These are phyloP conservation scores for Beauveria varroae DNA, from an alignment of 2,329 filamentous ascomycete species.

Conservation along the genomic window DNA sequence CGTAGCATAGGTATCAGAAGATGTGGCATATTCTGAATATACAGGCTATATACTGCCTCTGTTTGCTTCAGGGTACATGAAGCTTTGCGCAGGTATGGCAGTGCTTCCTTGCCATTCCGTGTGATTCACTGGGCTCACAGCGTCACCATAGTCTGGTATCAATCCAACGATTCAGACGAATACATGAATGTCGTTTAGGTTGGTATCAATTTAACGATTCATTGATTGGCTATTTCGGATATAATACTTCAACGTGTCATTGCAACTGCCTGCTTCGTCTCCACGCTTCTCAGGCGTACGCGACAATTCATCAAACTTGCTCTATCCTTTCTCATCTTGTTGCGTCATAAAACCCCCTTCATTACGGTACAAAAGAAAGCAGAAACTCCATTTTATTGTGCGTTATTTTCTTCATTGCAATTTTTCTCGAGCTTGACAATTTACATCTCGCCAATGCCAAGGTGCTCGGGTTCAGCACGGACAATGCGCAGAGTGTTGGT, in stretches of 20 bases:
- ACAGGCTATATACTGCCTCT: too few species aligned
- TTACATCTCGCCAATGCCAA: conserved; percentile 44
- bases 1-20: too few species aligned
- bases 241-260: not conserved
- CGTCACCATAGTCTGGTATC: not conserved
- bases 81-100: too few species aligned
- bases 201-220: not conserved
- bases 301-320: not conserved
- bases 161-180: not conserved
- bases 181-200: too few species aligned
- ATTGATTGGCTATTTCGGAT: conserved; percentile 3
- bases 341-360: not conserved
- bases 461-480: conserved; percentile 51
- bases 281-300: not conserved
- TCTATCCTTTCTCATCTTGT: not conserved
- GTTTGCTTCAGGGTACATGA: too few species aligned
- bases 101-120: too few species aligned
- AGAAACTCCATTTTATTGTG: conserved; percentile 4
- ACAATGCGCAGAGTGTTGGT: conserved; percentile 72
- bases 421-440: not conserved
- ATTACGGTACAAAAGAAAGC: conserved; percentile 8
- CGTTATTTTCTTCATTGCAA: not conserved
- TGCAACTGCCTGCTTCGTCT: not conserved
- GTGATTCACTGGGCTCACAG: not conserved
- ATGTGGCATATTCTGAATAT: too few species aligned